Conservation (phyloP, 345 rosid genomes). For the Euphorbia tirucalli region DNA sequence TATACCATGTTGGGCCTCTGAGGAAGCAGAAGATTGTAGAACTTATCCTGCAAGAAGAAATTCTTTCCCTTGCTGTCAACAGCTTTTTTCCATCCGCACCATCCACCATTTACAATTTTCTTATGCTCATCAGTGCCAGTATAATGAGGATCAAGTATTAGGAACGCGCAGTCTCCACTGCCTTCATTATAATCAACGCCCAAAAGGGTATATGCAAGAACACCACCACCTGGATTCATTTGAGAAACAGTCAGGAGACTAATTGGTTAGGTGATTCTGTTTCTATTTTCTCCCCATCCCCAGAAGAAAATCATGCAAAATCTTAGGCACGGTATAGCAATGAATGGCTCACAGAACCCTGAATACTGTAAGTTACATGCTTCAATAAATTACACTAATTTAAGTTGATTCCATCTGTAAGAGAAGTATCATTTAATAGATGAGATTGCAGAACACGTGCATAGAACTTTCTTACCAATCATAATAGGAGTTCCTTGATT, state of each 20-base stretch:
- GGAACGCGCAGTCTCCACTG: slow-evolving; percentile 82
- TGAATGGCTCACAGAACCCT: neutral
- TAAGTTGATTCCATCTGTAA: neutral
- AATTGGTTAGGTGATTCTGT: neutral
- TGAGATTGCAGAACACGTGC: neutral
- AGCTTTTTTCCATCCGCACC: slow-evolving; percentile 96
- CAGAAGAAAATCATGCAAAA: neutral
- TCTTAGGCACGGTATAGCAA: no score
- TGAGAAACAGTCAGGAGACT: neutral
- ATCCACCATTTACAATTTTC: slow-evolving; percentile 85
- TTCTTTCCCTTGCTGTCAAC: slow-evolving; percentile 83
- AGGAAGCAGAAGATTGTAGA: slow-evolving; percentile 88
- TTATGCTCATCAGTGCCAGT: slow-evolving; percentile 76
- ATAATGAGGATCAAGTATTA: slow-evolving; percentile 90
- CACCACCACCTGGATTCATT: slow-evolving; percentile 77
- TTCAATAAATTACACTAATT: neutral
- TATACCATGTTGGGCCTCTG: slow-evolving; percentile 83
- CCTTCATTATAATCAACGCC: slow-evolving; percentile 83
- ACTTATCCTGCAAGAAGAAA: slow-evolving; percentile 81
- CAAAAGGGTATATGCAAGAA: slow-evolving; percentile 82
- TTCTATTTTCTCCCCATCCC: neutral
- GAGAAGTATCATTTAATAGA: neutral
- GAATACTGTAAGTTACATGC: neutral
- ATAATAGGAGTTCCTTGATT: slow-evolving; percentile 95
- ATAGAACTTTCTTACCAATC: slow-evolving; percentile 53